phyloP scores from a whole-genome alignment of 1,284 basidiomycete species.

The Ganoderma sinense region DNA sequence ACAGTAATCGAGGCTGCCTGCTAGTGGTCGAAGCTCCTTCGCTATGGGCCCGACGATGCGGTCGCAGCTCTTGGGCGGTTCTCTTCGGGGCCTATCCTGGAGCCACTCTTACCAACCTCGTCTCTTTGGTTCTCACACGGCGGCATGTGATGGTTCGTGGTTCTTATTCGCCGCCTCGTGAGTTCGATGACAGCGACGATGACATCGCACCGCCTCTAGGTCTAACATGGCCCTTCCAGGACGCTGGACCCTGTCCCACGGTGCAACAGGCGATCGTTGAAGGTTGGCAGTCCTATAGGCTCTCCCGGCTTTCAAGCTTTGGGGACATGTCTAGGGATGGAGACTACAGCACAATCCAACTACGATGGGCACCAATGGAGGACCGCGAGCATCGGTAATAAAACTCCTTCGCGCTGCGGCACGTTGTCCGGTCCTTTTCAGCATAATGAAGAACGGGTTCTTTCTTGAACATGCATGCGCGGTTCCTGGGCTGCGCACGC shows the following conservation, averaged over 20 bases:
- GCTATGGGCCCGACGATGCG: neutral
- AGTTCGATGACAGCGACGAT: conserved; percentile 23
- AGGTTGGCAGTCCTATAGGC: neutral
- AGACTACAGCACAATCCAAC: neutral
- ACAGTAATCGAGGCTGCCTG: neutral
- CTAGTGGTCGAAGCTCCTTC: neutral
- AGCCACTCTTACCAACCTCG: conserved; percentile 14
- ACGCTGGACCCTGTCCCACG: conserved; percentile 10
- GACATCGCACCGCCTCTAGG: conserved; percentile 15
- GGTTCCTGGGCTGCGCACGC: conserved; percentile 10
- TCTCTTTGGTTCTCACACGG: conserved; percentile 20
- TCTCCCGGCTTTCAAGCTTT: neutral
- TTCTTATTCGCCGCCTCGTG: conserved; percentile 19
- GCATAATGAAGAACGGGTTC: neutral
- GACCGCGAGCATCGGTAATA: neutral
- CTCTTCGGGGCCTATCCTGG: neutral
- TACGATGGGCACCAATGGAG: neutral
- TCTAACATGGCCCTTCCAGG: conserved; percentile 7
- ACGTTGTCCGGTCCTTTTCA: neutral
- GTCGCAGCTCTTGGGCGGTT: neutral
- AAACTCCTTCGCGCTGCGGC: conserved; percentile 6
- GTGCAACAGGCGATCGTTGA: neutral
- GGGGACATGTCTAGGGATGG: neutral
- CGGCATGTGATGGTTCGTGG: conserved; percentile 23
- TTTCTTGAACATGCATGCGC: neutral